Percentiles rank a stretch among this genome's conserved stretches.
phyloP scores from a whole-genome alignment of 148 eudicot genomes.

The Vaccinium vitisidaea region DNA sequence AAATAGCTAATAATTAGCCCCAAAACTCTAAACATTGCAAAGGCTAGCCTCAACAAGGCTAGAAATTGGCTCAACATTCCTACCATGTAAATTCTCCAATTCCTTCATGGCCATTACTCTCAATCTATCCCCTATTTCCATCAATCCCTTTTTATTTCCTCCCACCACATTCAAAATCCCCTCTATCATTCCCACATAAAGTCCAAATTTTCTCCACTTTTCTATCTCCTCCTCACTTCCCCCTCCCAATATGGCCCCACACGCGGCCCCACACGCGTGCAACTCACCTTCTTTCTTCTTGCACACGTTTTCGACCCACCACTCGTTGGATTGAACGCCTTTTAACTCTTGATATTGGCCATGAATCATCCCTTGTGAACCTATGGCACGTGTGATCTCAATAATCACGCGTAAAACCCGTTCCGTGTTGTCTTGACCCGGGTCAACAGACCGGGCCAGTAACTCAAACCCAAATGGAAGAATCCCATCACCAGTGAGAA shows the following conservation, averaged over 20 bases:
- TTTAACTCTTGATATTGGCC: constrained; percentile 25
- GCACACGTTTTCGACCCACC: neutral
- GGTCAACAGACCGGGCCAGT: neutral
- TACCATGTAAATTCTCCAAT: constrained; percentile 30
- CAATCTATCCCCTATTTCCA: constrained; percentile 16
- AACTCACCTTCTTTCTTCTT: constrained; percentile 10
- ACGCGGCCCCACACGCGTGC: constrained; percentile 4
- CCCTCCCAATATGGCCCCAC: constrained; percentile 10
- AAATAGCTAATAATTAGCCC: too few species aligned
- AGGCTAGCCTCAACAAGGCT: constrained; percentile 25
- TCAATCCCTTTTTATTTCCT: constrained; percentile 13
- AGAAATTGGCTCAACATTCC: constrained; percentile 25
- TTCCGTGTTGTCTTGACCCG: constrained; percentile 15
- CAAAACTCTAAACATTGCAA: neutral
- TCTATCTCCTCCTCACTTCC: constrained; percentile 14
- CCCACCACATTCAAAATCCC: constrained; percentile 24
- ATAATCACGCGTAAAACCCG: constrained; percentile 33
- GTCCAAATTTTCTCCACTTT: constrained; percentile 26
- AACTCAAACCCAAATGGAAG: constrained; percentile 6
- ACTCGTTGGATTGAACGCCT: neutral
- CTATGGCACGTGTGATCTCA: constrained; percentile 36
- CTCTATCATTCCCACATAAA: constrained; percentile 35
- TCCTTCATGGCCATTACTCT: constrained; percentile 34
- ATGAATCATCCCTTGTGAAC: constrained; percentile 34
- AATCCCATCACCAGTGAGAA: constrained; percentile 35